phyloP scores from a whole-genome alignment of 306 rosid species.

The Quercus robur region DNA sequence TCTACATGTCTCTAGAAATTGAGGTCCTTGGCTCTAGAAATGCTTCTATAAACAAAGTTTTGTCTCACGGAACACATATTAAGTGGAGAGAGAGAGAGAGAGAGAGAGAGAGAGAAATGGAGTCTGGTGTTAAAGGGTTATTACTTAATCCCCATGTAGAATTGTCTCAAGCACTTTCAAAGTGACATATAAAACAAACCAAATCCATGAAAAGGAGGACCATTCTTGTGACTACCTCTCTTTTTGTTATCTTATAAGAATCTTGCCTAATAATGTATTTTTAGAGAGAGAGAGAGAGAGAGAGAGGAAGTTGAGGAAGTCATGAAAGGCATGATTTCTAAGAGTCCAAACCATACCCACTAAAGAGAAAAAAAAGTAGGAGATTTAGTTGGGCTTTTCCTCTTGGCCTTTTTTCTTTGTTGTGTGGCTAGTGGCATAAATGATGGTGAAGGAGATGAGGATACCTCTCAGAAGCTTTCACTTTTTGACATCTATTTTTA shows the following conservation, averaged over 20 bases:
- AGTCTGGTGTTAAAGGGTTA: constrained; percentile 32
- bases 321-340: constrained; percentile 42
- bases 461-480: constrained; percentile 20
- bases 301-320: constrained; percentile 13
- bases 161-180: constrained; percentile 32
- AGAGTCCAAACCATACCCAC: constrained; percentile 43
- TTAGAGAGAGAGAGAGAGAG: constrained; percentile 13
- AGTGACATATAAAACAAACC: constrained; percentile 23
- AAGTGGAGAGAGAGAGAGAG: neutral
- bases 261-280: constrained; percentile 33
- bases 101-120: constrained; percentile 15
- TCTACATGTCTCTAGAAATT: neutral
- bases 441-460: constrained; percentile 21
- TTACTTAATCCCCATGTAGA: constrained; percentile 38
- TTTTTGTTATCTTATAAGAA: constrained; percentile 48
- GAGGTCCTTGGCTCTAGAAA: constrained; percentile 14
- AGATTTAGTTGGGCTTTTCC: constrained; percentile 24
- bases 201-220: constrained; percentile 33
- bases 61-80: neutral
- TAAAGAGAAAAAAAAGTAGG: constrained; percentile 33
- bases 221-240: constrained; percentile 40
- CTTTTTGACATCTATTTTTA: constrained; percentile 6
- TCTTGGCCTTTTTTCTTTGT: constrained; percentile 19
- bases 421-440: constrained; percentile 37
- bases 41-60: neutral